Conservation (phyloP, 2,329 filamentous ascomycete genomes). For the Sarocladium oryzae region DNA sequence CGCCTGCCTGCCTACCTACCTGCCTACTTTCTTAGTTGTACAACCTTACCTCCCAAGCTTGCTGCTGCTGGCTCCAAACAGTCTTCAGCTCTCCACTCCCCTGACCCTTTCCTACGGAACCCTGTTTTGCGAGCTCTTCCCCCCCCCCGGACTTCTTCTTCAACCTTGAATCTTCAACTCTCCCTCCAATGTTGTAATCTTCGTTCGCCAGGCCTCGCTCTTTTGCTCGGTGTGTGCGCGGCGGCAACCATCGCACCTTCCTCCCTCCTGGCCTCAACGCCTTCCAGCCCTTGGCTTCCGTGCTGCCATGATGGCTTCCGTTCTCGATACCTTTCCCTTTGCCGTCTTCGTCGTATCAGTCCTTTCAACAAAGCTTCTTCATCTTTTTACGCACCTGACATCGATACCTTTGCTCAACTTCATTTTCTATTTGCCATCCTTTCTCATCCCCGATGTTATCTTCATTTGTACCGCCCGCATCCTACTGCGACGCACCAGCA, state of each 20-base stretch:
- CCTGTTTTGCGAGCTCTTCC: too few relatives aligned
- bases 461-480: constrained; percentile 19
- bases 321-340: constrained; percentile 22
- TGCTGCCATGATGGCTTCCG: constrained; percentile 10
- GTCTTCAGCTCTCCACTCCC: not conserved
- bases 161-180: too few relatives aligned
- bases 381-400: constrained; percentile 20
- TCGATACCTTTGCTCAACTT: constrained; percentile 20
- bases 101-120: too few relatives aligned
- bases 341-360: constrained; percentile 23
- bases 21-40: too few relatives aligned
- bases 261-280: too few relatives aligned
- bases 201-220: not conserved
- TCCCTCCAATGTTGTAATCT: not conserved
- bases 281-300: not conserved
- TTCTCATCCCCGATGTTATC: constrained; percentile 23
- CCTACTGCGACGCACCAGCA: constrained; percentile 19
- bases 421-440: constrained; percentile 24
- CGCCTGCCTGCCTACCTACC: not conserved
- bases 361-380: constrained; percentile 22
- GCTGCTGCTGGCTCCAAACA: too few relatives aligned
- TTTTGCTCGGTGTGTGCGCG: not conserved
- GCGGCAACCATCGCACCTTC: not conserved
- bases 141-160: not conserved
- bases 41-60: too few relatives aligned